These are phyloP conservation scores for Steccherinum ochraceum DNA, from an alignment of 768 basidiomycete species.

Conservation along the genomic window DNA sequence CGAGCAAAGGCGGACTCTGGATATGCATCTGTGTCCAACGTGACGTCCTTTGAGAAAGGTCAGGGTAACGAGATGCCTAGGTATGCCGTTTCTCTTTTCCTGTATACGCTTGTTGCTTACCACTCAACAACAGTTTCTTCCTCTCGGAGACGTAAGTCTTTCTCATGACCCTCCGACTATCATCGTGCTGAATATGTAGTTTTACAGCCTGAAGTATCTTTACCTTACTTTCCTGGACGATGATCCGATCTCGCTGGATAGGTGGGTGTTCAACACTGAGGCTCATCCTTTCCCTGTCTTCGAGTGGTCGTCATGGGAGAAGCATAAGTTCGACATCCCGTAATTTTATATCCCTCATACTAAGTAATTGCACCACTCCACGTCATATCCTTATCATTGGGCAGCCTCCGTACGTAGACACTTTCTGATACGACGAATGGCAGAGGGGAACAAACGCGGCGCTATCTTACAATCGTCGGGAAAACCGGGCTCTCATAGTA, in stretches of 20 bases:
- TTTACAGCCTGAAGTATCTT: slow-evolving; percentile 58
- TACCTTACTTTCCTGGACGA: slow-evolving; percentile 61
- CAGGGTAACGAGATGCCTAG: slow-evolving; percentile 67
- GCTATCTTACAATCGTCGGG: no score
- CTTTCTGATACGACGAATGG: no score
- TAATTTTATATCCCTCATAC: neutral
- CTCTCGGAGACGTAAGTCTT: slow-evolving; percentile 43
- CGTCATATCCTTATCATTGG: no score
- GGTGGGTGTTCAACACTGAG: slow-evolving; percentile 45
- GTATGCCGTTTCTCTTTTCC: slow-evolving; percentile 29
- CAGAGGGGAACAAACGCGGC: no score
- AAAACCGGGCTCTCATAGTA: no score
- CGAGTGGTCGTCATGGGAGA: slow-evolving; percentile 52
- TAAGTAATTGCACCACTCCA: no score
- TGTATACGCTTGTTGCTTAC: slow-evolving; percentile 25
- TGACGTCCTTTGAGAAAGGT: slow-evolving; percentile 34
- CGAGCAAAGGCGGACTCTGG: slow-evolving; percentile 52
- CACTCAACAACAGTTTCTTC: slow-evolving; percentile 34
- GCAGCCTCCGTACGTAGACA: no score
- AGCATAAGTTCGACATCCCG: slow-evolving; percentile 28
- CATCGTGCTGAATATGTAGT: neutral
- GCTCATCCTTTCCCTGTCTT: slow-evolving; percentile 78
- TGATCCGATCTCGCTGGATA: slow-evolving; percentile 45
- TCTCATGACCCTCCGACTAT: neutral
- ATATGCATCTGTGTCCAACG: slow-evolving; percentile 53